Evolutionary conservation across 257 asterid genomes (phyloP), one percentile per base, ranked within the genome.

Genomic region (Euphrasia confusa): DNA sequence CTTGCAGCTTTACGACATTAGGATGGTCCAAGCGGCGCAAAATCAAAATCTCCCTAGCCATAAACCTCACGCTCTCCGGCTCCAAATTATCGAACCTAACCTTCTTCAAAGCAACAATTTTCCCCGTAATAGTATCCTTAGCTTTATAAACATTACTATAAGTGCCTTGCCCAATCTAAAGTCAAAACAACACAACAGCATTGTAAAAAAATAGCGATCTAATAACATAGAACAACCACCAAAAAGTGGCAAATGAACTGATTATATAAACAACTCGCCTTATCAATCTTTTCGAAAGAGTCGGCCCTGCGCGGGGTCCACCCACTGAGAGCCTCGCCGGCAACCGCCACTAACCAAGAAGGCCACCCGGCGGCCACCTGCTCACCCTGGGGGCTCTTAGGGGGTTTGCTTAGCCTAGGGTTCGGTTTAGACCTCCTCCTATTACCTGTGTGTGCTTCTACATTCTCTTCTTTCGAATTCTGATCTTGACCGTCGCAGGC

Each of bases 301-400:
- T 89, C 96, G 5, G 96, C 96, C 42, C 95, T 82, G 4, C 95
- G 88, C 24, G 96, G 96, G 5, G 77, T 84, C 96, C 87, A 89
- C 11, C 96, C 96, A 45, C 81, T 84, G 74, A 89, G 84, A 0
- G 96, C 94, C 82, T 86, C 95, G 2, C 94, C 96, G 5, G 95
- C 96, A 49, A 86, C 96, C 3, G 84, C 90, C 7, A 90, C 82
- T 48, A 89, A 93, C 96, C 95, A 89, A 2, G 90, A 67, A 2
- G 96, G 96, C 96, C 96, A 89, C 45, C 96, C 96, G 9, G 96
- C 96, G 35, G 95, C 93, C 42, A 89, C 93, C 77, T 89, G 96
- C 82, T 89, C 96, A 13, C 95, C 96, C 10, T 81, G 95, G 68
- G 86, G 69, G 65, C 79, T 53, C 75, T 82, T 89, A 61, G 93